Conservation (phyloP, 2,329 filamentous ascomycete species). For the Madurella fahalii region DNA sequence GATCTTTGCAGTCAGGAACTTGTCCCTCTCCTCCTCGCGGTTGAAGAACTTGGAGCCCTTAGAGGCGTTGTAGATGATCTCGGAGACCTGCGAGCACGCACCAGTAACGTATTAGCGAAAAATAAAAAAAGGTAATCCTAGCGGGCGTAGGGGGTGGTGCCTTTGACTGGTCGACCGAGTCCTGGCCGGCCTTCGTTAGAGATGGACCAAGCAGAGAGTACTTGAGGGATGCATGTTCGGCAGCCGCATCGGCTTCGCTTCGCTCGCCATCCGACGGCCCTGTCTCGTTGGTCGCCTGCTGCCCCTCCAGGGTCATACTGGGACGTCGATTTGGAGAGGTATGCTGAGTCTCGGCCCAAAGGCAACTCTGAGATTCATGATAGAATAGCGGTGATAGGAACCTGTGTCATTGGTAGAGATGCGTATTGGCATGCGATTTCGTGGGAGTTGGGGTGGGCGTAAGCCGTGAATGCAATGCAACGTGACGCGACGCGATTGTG, state of each 20-base stretch:
- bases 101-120: too few relatives aligned
- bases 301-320: conserved; percentile 19
- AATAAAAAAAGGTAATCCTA: too few relatives aligned
- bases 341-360: neutral
- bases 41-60: conserved; percentile 97
- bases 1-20: conserved; percentile 80
- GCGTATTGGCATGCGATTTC: neutral
- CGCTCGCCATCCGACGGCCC: neutral
- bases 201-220: conserved; percentile 88
- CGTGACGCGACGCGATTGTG: too few relatives aligned
- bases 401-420: neutral
- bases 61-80: conserved; percentile 94
- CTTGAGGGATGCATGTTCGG: conserved; percentile 63
- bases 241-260: neutral
- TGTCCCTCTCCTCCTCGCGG: conserved; percentile 80
- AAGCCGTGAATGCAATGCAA: too few relatives aligned
- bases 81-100: conserved; percentile 61
- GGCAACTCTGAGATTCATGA: conserved; percentile 1
- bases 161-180: conserved; percentile 87
- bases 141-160: conserved; percentile 36
- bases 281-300: neutral
- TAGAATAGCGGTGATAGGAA: neutral
- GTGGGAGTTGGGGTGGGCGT: neutral
- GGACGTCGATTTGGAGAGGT: conserved; percentile 2
- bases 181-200: conserved; percentile 88